Conservation (phyloP, 2,329 filamentous ascomycete species). For the Peltaster fructicola region DNA sequence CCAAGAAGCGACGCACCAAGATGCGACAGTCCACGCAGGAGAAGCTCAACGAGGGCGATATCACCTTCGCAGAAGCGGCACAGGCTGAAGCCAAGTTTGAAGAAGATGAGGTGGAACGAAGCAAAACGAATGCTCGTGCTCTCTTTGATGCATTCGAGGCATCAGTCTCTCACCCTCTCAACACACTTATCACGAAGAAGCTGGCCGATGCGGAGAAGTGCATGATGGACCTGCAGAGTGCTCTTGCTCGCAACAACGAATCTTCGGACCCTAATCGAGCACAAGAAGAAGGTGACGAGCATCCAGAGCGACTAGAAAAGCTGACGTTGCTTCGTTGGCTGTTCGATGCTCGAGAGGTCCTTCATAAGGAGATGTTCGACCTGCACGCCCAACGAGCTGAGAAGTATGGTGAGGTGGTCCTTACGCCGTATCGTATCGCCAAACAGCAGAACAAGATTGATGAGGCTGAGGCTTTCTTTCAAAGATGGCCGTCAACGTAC, state of each 20-base stretch:
- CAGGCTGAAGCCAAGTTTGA: slow-evolving; percentile 60
- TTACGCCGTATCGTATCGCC: slow-evolving; percentile 58
- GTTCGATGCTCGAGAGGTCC: slow-evolving; percentile 77
- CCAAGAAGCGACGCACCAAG: slow-evolving; percentile 14
- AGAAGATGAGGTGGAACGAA: slow-evolving; percentile 48
- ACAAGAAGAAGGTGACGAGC: slow-evolving; percentile 88
- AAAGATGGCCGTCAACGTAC: slow-evolving; percentile 57
- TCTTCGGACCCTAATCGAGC: slow-evolving; percentile 59
- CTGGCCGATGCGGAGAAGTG: slow-evolving; percentile 56
- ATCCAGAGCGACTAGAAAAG: slow-evolving; percentile 85
- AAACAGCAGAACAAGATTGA: slow-evolving; percentile 63
- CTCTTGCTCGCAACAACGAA: slow-evolving; percentile 55
- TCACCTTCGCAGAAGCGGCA: slow-evolving; percentile 65
- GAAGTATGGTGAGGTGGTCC: slow-evolving; percentile 67
- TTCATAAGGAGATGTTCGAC: slow-evolving; percentile 74
- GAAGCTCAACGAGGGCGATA: slow-evolving; percentile 59
- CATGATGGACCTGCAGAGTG: slow-evolving; percentile 57
- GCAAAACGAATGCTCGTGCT: slow-evolving; percentile 56
- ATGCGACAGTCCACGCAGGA: slow-evolving; percentile 45
- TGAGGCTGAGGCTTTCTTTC: slow-evolving; percentile 66
- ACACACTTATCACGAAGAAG: slow-evolving; percentile 59
- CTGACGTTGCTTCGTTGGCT: slow-evolving; percentile 92
- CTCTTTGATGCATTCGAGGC: slow-evolving; percentile 76
- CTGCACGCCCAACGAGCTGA: slow-evolving; percentile 65
- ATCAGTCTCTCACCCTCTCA: slow-evolving; percentile 65